Conservation (phyloP, 768 basidiomycete genomes). For the Neoboletus subvelutipes region DNA sequence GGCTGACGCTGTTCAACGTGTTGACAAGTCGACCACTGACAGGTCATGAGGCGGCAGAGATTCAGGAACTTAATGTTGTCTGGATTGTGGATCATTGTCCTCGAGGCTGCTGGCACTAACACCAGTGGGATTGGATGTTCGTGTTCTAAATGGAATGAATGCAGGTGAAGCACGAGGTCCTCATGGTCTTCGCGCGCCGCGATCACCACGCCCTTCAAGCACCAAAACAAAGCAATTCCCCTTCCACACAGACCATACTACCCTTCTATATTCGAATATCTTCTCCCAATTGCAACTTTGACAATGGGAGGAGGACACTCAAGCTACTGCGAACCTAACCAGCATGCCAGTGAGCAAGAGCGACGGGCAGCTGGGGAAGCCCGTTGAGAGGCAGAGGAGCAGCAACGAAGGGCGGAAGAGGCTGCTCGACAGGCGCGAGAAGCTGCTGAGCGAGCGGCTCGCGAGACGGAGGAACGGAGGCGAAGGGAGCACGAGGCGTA, state of each 20-base stretch:
- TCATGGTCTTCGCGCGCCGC: not conserved
- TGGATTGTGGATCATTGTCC: not conserved
- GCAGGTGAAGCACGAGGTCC: not conserved
- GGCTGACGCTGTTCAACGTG: not conserved
- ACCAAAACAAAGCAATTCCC: not conserved
- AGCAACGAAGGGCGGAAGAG: slow-evolving; percentile 17
- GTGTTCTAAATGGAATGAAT: not conserved
- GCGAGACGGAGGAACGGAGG: slow-evolving; percentile 23
- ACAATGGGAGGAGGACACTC: slow-evolving; percentile 31
- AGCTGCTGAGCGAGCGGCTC: slow-evolving; percentile 23
- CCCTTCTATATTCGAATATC: not conserved
- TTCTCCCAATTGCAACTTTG: not conserved
- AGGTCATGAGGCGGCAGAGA: not conserved
- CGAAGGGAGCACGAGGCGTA: slow-evolving; percentile 15
- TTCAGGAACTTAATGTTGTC: not conserved
- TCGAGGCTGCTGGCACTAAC: not conserved
- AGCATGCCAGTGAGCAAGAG: slow-evolving; percentile 23
- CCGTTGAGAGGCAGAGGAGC: slow-evolving; percentile 24
- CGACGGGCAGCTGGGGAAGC: slow-evolving; percentile 20
- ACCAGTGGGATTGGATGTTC: too few relatives aligned
- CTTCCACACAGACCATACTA: not conserved
- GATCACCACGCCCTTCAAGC: not conserved
- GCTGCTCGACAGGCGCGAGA: slow-evolving; percentile 22
- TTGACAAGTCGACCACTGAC: not conserved
- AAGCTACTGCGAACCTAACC: slow-evolving; percentile 23